Base-by-base conservation (phyloP, 1,284 basidiomycete species). In the Entoloma clypeatum region DNA sequence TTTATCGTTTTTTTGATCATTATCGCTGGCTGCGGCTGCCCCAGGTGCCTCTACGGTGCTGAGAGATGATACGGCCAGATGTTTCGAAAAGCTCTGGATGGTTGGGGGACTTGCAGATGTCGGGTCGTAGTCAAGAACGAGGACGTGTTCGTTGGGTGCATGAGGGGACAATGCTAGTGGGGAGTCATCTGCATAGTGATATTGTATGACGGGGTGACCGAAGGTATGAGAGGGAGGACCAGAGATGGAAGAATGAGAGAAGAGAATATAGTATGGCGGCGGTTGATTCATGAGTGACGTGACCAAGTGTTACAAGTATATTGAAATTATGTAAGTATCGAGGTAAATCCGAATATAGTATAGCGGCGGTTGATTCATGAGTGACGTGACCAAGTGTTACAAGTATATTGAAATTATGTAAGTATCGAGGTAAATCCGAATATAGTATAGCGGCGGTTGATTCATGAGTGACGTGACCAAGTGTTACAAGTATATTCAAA, bases 151-250 rank as follows among this genome's bases (percentile, higher is more conserved):
- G 29, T 74, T 69, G 7, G 73, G 65, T 29, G 68, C 67, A 29
- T 65, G 68, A 9, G 83, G 81, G 22, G 86, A 62, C 6, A 88
- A 59, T 7, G 73, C 60, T 16, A 75, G 60, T 1, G 84, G 79
- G 0, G 79, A 70, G 55, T 90, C 86, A 52, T 90, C 86, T 17
- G 77, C 74, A 57, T 86, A 90, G 52, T 85, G 81, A 57, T 89
- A 89, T 53, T 88, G 81, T n/a, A 90, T 78, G 36, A 67, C 60
- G 5, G 84, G 82, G 56, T 90, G 86, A n/a, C 71, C 63, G 44
- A 88, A 72, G 19, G 71, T 61, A 26, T 62, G 71, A 2, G 71
- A 68, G 18, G 61, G 61, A 8, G 62, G 50, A 44, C 45, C 63
- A 50, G 62, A 58, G 32, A 70, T 55, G n/a, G 67, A 62, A 22